phyloP scores from a whole-genome alignment of 2,329 filamentous ascomycete genomes.

The Fusarium humuli region DNA sequence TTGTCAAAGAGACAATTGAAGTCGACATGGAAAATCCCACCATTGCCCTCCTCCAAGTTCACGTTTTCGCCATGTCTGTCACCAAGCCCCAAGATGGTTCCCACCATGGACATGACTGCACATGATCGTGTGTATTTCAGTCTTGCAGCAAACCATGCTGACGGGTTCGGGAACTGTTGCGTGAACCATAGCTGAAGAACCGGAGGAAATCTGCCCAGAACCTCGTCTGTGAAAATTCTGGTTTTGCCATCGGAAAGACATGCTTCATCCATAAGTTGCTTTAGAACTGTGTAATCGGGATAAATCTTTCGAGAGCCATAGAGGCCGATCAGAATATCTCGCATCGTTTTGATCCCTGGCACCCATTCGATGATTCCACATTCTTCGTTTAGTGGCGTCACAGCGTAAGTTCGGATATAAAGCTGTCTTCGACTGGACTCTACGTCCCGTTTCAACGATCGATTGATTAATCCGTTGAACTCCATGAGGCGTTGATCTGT shows the following conservation, averaged over 20 bases:
- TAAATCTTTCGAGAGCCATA: slow-evolving; percentile 80
- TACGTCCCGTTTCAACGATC: slow-evolving; percentile 89
- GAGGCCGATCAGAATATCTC: slow-evolving; percentile 85
- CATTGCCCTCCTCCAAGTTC: slow-evolving; percentile 91
- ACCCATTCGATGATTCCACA: slow-evolving; percentile 99
- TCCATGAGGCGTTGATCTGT: slow-evolving; percentile 99
- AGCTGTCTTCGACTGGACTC: slow-evolving; percentile 90
- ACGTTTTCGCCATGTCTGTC: slow-evolving; percentile 99
- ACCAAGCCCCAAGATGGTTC: slow-evolving; percentile 91
- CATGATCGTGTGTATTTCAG: slow-evolving; percentile 92
- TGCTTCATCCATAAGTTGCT: slow-evolving; percentile 72
- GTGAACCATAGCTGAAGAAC: slow-evolving; percentile 96
- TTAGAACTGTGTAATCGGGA: slow-evolving; percentile 76
- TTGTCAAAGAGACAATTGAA: slow-evolving; percentile 99
- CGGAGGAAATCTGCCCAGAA: slow-evolving; percentile 77
- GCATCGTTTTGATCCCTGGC: slow-evolving; percentile 91
- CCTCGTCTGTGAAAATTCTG: slow-evolving; percentile 75
- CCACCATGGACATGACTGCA: slow-evolving; percentile 99
- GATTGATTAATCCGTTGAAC: slow-evolving; percentile 98
- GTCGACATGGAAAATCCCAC: slow-evolving; percentile 96
- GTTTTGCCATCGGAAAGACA: slow-evolving; percentile 68
- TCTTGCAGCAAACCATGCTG: slow-evolving; percentile 89
- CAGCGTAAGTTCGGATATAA: slow-evolving; percentile 96
- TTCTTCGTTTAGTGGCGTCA: slow-evolving; percentile 96
- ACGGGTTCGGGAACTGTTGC: slow-evolving; percentile 92